A percentile compares a stretch with the other conserved stretches of the same genome.
These are phyloP conservation scores for Russula foetens DNA, from an alignment of 768 basidiomycete species.

Conservation along the genomic window DNA sequence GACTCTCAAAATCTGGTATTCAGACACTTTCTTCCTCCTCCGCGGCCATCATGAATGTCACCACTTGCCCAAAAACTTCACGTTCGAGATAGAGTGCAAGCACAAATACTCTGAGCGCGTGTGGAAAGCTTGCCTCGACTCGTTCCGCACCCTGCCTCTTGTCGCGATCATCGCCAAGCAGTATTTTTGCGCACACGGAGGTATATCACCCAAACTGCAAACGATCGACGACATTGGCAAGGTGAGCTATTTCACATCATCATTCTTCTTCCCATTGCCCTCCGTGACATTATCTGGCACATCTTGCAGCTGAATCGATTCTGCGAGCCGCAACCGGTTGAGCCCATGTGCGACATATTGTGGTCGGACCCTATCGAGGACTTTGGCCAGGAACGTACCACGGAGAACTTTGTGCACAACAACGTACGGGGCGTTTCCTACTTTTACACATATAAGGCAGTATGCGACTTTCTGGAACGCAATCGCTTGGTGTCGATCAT, in stretches of 20 bases:
- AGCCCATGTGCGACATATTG: slow-evolving; percentile 96
- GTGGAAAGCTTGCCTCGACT: slow-evolving; percentile 97
- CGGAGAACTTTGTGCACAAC: slow-evolving; percentile 89
- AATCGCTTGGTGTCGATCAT: slow-evolving; percentile 97
- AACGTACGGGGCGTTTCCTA: slow-evolving; percentile 96
- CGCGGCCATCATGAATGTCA: slow-evolving; percentile 99
- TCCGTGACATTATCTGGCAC: not conserved
- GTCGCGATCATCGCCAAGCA: slow-evolving; percentile 99
- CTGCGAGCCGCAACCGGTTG: slow-evolving; percentile 95
- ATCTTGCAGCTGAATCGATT: slow-evolving; percentile 81
- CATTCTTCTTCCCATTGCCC: not conserved
- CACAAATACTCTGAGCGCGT: slow-evolving; percentile 97
- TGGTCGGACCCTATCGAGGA: slow-evolving; percentile 99
- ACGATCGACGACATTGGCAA: slow-evolving; percentile 91
- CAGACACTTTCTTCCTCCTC: slow-evolving; percentile 89
- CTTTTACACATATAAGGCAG: slow-evolving; percentile 94
- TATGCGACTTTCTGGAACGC: slow-evolving; percentile 93
- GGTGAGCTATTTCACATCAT: slow-evolving; percentile 38
- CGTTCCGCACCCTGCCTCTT: slow-evolving; percentile 90
- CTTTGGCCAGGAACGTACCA: slow-evolving; percentile 87
- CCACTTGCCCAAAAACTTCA: slow-evolving; percentile 97
- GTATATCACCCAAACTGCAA: slow-evolving; percentile 88
- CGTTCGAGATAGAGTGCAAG: slow-evolving; percentile 98
- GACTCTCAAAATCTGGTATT: slow-evolving; percentile 99
- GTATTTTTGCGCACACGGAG: slow-evolving; percentile 97